phyloP scores from a whole-genome alignment of 2,329 filamentous ascomycete species.

The Clarireedia monteithiana region DNA sequence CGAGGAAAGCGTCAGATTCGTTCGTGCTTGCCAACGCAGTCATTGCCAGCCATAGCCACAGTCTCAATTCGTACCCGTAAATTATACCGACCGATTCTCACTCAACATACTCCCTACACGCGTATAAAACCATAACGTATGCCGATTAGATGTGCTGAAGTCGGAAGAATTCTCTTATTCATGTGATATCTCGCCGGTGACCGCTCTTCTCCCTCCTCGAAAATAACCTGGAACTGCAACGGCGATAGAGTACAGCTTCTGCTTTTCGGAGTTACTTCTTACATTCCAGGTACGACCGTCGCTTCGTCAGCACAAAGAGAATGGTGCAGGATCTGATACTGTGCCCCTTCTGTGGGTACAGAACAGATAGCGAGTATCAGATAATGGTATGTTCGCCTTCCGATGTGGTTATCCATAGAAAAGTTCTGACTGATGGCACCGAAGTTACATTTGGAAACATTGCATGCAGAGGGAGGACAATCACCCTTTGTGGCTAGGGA shows the following conservation, averaged over 20 bases:
- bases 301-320: not conserved
- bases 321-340: constrained; percentile 6
- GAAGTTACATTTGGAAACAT: constrained; percentile 27
- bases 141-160: too few relatives aligned
- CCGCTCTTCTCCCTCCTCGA: too few relatives aligned
- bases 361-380: constrained; percentile 30
- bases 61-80: not conserved
- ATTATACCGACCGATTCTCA: too few relatives aligned
- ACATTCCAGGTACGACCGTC: not conserved
- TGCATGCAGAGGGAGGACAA: constrained; percentile 26
- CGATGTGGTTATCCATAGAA: constrained; percentile 7
- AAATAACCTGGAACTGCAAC: too few relatives aligned
- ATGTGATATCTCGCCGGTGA: too few relatives aligned
- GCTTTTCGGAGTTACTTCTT: too few relatives aligned
- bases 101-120: too few relatives aligned
- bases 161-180: too few relatives aligned
- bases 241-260: too few relatives aligned
- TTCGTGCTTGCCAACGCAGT: not conserved
- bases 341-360: constrained; percentile 36
- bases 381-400: constrained; percentile 30
- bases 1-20: not conserved
- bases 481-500: constrained; percentile 28
- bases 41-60: not conserved
- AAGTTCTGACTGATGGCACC: constrained; percentile 5
- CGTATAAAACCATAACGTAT: too few relatives aligned